phyloP scores from a whole-genome alignment of 129 eudicot species.

The Ambrosia trifida region DNA sequence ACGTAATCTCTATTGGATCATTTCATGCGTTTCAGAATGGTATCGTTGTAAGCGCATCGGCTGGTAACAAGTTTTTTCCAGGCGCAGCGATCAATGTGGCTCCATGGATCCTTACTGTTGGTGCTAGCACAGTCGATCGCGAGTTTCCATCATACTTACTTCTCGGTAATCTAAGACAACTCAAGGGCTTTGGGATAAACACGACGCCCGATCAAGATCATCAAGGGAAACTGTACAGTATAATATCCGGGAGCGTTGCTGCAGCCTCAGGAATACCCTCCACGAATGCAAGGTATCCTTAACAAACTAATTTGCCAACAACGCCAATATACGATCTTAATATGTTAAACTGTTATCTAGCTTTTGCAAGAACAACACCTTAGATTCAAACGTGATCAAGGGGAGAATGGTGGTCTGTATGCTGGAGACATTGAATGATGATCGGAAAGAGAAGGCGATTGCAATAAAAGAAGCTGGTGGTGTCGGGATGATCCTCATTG shows the following conservation, averaged over 20 bases:
- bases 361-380: slow-evolving; percentile 53
- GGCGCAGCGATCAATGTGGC: slow-evolving; percentile 54
- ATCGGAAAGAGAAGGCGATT: slow-evolving; percentile 38
- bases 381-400: slow-evolving; percentile 52
- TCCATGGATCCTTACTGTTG: slow-evolving; percentile 76
- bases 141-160: slow-evolving; percentile 44
- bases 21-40: slow-evolving; percentile 70
- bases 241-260: slow-evolving; percentile 47
- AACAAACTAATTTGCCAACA: background rate
- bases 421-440: slow-evolving; percentile 37
- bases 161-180: slow-evolving; percentile 51
- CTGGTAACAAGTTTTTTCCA: slow-evolving; percentile 52
- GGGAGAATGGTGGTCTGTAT: slow-evolving; percentile 70
- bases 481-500: slow-evolving; percentile 57
- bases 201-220: slow-evolving; percentile 23
- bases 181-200: slow-evolving; percentile 56
- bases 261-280: slow-evolving; percentile 59
- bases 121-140: slow-evolving; percentile 67
- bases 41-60: slow-evolving; percentile 56
- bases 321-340: background rate
- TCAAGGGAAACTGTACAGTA: slow-evolving; percentile 33
- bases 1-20: slow-evolving; percentile 49
- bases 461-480: slow-evolving; percentile 55
- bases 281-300: slow-evolving; percentile 62
- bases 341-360: slow-evolving; percentile 24